phyloP scores from a whole-genome alignment of 306 rosid species.

The Rosa lucieae region DNA sequence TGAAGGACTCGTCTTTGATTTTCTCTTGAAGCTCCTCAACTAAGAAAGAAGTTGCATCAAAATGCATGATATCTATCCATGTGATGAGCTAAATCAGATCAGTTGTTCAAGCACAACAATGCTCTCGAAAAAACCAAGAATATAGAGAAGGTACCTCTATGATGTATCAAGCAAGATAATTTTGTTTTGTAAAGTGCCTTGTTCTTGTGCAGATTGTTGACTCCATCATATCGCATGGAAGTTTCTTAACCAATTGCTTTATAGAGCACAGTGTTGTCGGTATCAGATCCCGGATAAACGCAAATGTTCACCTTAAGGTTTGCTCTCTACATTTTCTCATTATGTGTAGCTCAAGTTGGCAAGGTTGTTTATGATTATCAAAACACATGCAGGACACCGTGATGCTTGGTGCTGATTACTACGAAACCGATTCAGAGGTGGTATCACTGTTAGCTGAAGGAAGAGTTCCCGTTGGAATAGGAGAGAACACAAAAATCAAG shows the following conservation, averaged over 20 bases:
- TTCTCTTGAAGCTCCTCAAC: conserved; percentile 7
- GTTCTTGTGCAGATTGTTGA: conserved; percentile 69
- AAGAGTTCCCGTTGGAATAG: conserved; percentile 85
- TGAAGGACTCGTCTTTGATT: conserved; percentile 5
- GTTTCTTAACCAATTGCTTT: conserved; percentile 69
- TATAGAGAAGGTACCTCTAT: neutral
- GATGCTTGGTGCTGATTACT: conserved; percentile 95
- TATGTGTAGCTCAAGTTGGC: neutral
- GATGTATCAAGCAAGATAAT: neutral
- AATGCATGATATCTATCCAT: neutral
- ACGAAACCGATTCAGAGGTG: conserved; percentile 69
- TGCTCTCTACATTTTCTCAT: conserved; percentile 14
- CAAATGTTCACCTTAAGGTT: conserved; percentile 84
- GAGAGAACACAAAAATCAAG: conserved; percentile 86
- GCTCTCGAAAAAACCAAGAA: neutral
- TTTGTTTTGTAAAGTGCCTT: conserved; percentile 11
- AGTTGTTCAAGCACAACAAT: neutral
- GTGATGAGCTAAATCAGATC: neutral
- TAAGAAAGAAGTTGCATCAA: neutral
- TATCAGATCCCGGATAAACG: conserved; percentile 79
- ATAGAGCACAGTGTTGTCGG: conserved; percentile 95
- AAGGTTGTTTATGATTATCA: neutral
- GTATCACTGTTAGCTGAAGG: conserved; percentile 71
- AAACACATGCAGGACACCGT: conserved; percentile 71
- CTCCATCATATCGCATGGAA: conserved; percentile 90